Base-by-base conservation (phyloP, 495 filamentous ascomycete genomes). In the Parathielavia appendiculata region DNA sequence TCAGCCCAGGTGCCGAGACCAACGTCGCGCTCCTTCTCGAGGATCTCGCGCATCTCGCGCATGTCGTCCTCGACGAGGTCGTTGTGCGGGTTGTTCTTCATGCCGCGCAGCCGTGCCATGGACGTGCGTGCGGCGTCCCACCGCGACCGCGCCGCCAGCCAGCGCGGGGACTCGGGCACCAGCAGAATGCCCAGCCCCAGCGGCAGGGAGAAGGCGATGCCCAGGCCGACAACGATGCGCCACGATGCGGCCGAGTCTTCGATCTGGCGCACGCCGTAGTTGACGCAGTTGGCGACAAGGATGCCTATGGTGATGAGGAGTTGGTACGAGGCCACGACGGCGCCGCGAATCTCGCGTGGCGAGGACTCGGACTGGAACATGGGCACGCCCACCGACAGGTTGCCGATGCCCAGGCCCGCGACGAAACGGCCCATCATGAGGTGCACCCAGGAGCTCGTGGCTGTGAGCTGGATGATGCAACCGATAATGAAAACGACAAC, bases 251-350 rank as follows among this genome's bases (percentile, higher is more conserved):
- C 70, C 34, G 68, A 73, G 17, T 59, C 58, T 20, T 78, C 46
- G 46, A 68, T 60, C 13, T 82, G 40, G 75, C 86, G 70, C 66
- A 68, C 63, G 46, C 60, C 67, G 32, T 70, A 88, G 70, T 90
- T 90, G 75, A 91, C 76, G 54, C 83, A 78, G 73, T 88, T 83
- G 56, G 87, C 84, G 50, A 86, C 76, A 60, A 90, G 83, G 69
- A 91, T 88, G 54, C 88, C 88, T 41, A 88, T 75, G 20, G 88
- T 89, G 66, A 90, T 87, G 69, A 90, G 85, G 32, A 91, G 79
- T 73, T 91, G 88, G 71, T 90, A 91, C 36, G 81, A 79, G 51
- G 81, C 77, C 49, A 74, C 69, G 40, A 75, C 67, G 39, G 83
- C 81, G 61, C 84, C 85, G 59, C 85, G 80, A 51, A 88, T 79